Percentiles rank a stretch among this genome's conserved stretches.
These are phyloP conservation scores for Trichoderma atroviride DNA, from an alignment of 2,329 filamentous ascomycete genomes.

Conservation along the genomic window DNA sequence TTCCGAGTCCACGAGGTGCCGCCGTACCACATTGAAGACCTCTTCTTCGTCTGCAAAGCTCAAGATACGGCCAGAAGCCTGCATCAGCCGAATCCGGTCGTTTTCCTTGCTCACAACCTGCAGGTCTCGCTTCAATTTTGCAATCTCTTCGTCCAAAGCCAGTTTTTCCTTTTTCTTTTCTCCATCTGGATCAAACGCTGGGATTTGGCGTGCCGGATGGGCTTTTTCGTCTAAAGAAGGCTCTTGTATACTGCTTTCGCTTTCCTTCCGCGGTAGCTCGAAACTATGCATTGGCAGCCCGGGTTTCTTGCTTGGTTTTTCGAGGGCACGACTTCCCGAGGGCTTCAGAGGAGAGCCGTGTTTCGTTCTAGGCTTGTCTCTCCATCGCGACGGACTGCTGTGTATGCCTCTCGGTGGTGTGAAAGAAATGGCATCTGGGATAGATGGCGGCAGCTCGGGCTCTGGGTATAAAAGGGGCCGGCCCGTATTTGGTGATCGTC, in stretches of 20 bases:
- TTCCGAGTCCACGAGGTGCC: constrained; percentile 45
- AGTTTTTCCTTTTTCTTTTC: constrained; percentile 57
- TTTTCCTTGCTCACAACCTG: constrained; percentile 60
- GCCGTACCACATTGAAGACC: constrained; percentile 46
- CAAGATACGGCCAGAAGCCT: constrained; percentile 44
- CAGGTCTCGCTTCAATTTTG: constrained; percentile 61
- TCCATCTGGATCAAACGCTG: constrained; percentile 46
- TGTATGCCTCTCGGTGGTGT: constrained; percentile 63
- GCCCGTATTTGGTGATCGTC: constrained; percentile 39
- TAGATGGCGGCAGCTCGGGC: constrained; percentile 65
- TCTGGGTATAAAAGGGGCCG: constrained; percentile 47
- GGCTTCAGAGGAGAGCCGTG: constrained; percentile 57
- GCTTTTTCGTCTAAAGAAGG: constrained; percentile 29
- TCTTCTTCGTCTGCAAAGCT: constrained; percentile 42
- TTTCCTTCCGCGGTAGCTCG: neutral
- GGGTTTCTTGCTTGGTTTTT: constrained; percentile 12
- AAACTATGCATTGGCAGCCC: constrained; percentile 18
- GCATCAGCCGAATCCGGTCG: constrained; percentile 51
- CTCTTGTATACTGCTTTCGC: neutral
- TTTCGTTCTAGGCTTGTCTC: constrained; percentile 38
- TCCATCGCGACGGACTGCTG: constrained; percentile 57
- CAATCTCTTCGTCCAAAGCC: constrained; percentile 58
- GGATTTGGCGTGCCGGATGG: constrained; percentile 47
- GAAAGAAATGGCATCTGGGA: constrained; percentile 55
- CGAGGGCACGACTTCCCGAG: constrained; percentile 37